Base-by-base conservation (phyloP, 805 yeast species). In the Candida pseudoglaebosa region DNA sequence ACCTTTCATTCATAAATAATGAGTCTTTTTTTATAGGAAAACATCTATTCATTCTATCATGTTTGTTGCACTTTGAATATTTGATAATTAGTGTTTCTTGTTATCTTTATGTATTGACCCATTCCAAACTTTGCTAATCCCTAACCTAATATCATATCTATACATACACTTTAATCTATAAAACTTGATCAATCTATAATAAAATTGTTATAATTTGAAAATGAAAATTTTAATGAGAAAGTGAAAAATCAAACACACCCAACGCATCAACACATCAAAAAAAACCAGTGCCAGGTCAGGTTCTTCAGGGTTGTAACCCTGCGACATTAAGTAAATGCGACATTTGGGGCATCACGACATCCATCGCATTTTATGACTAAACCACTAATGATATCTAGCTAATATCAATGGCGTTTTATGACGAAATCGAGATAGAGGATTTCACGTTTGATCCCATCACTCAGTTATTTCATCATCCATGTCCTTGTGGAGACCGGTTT, bases 401-500 rank as follows among this genome's bases (percentile, higher is more conserved):
- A n/a, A n/a, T n/a, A 12, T 8, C 26, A 22, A 26, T 26, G 29
- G 29, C 29, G 12, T 26, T 33, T 24, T 93, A 93, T 62, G 99
- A 93, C 61, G 95, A 93, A 58, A 82, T 93, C 40, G 99, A 93
- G 69, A 93, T 93, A 37, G 99, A 93, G 62, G 99, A 93, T 59
- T 90, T 93, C 80, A 81, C 89, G 2, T 93, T 78, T 57, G 97
- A 93, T 59, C 78, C 90, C 2, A 70, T 67, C n/a, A 78, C 84
- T 10, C 89, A 84, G 59, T 62, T 87, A 18, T 87, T 90, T 63
- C 84, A 88, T 36, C 91, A 90, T 53, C 99, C 99, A 3, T 93
- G 99, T 70, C 99, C 99, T 1, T 93, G 99, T 62, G 99, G 99
- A 7, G 99, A 93, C 61, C 73, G 80, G 54, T 93, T 93, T 62